These are phyloP conservation scores for Hypholoma fasciculare DNA, from an alignment of 768 basidiomycete genomes.

Conservation along the genomic window DNA sequence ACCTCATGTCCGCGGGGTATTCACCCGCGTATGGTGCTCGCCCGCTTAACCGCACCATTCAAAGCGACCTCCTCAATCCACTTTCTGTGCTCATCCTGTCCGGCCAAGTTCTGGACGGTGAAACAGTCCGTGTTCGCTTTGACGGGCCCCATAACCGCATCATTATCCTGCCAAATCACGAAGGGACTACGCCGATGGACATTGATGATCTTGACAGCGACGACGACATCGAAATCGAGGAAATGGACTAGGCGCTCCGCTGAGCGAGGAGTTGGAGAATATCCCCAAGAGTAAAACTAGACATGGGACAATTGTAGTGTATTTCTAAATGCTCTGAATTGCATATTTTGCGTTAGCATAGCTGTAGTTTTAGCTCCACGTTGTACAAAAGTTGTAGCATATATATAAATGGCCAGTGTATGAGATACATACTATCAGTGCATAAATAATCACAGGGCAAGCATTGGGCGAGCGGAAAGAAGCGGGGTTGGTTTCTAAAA, in stretches of 20 bases:
- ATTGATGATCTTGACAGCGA: constrained; percentile 53
- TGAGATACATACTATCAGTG: no score
- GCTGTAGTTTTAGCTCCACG: no score
- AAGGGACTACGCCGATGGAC: constrained; percentile 61
- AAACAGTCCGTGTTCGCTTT: constrained; percentile 72
- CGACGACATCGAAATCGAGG: constrained; percentile 65
- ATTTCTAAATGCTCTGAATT: no score
- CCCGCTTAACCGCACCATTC: constrained; percentile 89
- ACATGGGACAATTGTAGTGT: no score
- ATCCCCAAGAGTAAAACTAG: no score
- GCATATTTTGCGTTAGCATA: no score
- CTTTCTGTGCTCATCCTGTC: constrained; percentile 84
- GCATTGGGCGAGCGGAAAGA: constrained; percentile 9
- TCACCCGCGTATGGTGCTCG: constrained; percentile 88
- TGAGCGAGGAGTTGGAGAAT: neutral
- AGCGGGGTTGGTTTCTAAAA: constrained; percentile 15
- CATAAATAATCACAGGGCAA: neutral
- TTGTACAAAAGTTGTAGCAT: no score
- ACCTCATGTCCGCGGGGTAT: constrained; percentile 75
- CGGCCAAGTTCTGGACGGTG: constrained; percentile 79
- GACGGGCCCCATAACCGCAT: constrained; percentile 83
- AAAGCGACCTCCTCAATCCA: constrained; percentile 90
- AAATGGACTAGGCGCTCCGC: constrained; percentile 46
- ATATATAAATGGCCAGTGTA: no score
- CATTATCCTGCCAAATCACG: constrained; percentile 81